These are phyloP conservation scores for Lentinula edodes DNA, from an alignment of 768 basidiomycete species.

Conservation along the genomic window DNA sequence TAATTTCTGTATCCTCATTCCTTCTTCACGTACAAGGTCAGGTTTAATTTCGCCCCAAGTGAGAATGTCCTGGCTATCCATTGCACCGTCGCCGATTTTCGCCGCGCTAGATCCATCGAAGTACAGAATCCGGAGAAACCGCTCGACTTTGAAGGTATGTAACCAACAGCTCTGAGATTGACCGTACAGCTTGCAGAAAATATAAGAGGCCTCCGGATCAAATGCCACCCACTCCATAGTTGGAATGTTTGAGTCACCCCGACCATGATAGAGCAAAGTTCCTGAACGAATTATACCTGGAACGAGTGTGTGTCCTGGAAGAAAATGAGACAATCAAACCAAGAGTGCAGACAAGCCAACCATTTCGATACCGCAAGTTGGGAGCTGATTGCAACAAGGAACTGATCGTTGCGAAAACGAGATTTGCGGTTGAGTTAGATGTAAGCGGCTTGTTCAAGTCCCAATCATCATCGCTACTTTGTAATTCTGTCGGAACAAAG, in stretches of 20 bases:
- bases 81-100: conserved; percentile 31
- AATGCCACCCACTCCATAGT: conserved; percentile 14
- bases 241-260: conserved; percentile 15
- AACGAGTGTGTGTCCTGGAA: conserved; percentile 22
- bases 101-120: conserved; percentile 48
- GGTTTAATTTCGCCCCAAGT: conserved; percentile 28
- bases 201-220: conserved; percentile 17
- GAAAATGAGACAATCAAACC: not conserved
- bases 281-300: conserved; percentile 26
- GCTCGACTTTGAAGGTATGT: conserved; percentile 28
- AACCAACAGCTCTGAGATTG: conserved; percentile 25
- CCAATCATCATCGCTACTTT: not conserved
- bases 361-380: not conserved
- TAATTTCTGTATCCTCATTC: conserved; percentile 27
- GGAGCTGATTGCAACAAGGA: not conserved
- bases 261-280: conserved; percentile 30
- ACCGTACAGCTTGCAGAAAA: conserved; percentile 27
- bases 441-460: not conserved
- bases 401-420: not conserved
- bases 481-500: not conserved
- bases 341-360: not conserved
- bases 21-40: conserved; percentile 21
- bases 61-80: conserved; percentile 45
- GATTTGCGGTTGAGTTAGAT: not conserved
- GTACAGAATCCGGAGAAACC: conserved; percentile 40